Conservation (phyloP, 129 eudicot genomes). For the Mikania micrantha region DNA sequence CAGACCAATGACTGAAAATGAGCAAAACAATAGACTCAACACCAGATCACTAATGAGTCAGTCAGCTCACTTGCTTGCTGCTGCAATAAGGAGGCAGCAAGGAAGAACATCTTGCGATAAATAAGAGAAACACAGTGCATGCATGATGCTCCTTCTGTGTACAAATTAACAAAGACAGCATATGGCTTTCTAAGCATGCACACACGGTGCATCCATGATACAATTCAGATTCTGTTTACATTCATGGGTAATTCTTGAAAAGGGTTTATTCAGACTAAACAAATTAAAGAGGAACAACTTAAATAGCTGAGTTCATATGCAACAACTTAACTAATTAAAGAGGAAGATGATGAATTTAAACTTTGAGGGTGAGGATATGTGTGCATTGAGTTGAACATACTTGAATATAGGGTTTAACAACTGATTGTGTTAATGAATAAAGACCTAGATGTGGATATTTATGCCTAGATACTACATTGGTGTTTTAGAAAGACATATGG, state of each 20-base stretch:
- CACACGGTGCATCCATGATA: not conserved
- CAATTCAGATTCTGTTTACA: not conserved
- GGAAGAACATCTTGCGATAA: not conserved
- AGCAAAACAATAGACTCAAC: not conserved
- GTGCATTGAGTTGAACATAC: not conserved
- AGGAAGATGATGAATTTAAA: not conserved
- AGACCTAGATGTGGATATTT: not conserved
- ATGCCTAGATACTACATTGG: not conserved
- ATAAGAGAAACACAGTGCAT: not conserved
- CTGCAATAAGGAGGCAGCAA: not conserved
- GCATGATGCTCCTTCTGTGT: not conserved
- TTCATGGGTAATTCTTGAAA: not conserved
- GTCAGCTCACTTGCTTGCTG: not conserved
- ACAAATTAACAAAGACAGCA: not conserved
- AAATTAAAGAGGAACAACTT: not conserved
- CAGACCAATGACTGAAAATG: not conserved
- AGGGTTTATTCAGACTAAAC: not conserved
- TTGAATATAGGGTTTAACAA: not conserved
- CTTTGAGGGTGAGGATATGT: not conserved
- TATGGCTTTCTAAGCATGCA: not conserved
- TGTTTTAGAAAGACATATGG: not conserved
- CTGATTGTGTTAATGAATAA: not conserved
- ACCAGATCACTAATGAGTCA: not conserved
- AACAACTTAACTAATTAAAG: not conserved
- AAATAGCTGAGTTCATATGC: not conserved